Base-by-base conservation (phyloP, 2,329 filamentous ascomycete genomes). In the Exserohilum rostratum region DNA sequence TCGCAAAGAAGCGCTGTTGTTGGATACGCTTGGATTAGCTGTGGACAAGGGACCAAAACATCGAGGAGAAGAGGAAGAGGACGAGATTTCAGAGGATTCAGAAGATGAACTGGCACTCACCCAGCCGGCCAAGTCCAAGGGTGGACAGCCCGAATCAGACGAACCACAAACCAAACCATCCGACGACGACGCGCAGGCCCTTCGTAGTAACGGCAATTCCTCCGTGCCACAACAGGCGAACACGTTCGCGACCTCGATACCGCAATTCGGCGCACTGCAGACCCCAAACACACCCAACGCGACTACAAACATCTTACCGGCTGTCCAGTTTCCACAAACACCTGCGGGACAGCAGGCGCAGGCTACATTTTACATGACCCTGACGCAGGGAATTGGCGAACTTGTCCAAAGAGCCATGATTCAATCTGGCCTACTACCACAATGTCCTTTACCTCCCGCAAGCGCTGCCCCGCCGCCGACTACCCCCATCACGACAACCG, bases 31-130 rank as follows among this genome's bases (percentile, higher is more conserved):
- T 7, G 53, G 66, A 1, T 38, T 61, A 27, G 58, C 59, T 18
- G 45, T 78, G 62, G n/a, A 75, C 55, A 13, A 50, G 67, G 76
- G 54, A 67, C 70, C 43, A 68, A 75, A 20, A 72, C 78, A 42
- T 73, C 76, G 30, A 11, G n/a, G 13, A 71, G 79, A 40, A 74
- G 77, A 46, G 1, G 33, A 38, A 3, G 40, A 77, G 2, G 61
- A 61, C 6, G 55, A 60, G 6, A 17, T 51, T 2, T 54, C 56
- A 0, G 60, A 55, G 6, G 60, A 66, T 22, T 62, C 56, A 5
- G 65, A 64, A 37, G 70, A 74, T 33, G 71, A 74, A 58, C 44
- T 74, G 58, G 70, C 70, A 17, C 68, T 65, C 12, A 58, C 65
- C 15, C 58, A 65, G 39, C 49, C 42, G 3, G 35, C 15, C 5